Evolutionary conservation across 2,329 filamentous ascomycete species (phyloP).

Genomic region (Sporothrix humicola): DNA sequence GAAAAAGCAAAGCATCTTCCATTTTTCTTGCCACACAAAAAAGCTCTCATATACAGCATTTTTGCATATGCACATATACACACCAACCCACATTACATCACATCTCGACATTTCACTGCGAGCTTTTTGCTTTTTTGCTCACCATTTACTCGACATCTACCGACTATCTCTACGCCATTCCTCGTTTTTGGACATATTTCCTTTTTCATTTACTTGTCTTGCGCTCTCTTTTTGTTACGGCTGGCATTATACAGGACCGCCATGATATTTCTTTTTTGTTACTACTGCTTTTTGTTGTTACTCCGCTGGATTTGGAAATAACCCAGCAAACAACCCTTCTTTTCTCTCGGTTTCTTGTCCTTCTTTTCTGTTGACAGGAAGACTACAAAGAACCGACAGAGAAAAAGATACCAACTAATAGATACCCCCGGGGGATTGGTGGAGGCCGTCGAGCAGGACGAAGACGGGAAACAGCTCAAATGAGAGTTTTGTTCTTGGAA

Average conservation of each 20-base stretch:
- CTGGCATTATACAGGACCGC: conserved; percentile 21
- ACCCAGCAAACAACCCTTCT: not conserved
- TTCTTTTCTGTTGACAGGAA: conserved; percentile 3
- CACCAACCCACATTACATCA: not conserved
- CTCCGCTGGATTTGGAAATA: not conserved
- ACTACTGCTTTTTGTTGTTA: not conserved
- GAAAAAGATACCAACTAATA: conserved; percentile 1
- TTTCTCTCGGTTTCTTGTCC: not conserved
- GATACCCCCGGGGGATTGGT: conserved; percentile 21
- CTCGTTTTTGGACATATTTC: conserved; percentile 15
- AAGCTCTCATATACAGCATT: conserved; percentile 9
- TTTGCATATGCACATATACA: not conserved
- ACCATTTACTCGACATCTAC: not conserved
- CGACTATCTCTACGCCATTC: not conserved
- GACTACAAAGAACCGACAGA: not conserved
- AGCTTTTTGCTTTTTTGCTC: not conserved
- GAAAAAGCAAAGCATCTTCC: conserved; percentile 3
- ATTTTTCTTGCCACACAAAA: not conserved
- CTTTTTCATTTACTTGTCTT: not conserved
- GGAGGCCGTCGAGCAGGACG: not conserved
- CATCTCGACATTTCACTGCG: not conserved
- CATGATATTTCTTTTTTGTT: not conserved
- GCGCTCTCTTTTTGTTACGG: not conserved
- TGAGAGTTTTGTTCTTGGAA: too few relatives aligned
- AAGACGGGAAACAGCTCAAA: not conserved